Evolutionary conservation across 257 asterid species (phyloP), one percentile per base, ranked within the genome.

Genomic region (Plantago ovata): DNA sequence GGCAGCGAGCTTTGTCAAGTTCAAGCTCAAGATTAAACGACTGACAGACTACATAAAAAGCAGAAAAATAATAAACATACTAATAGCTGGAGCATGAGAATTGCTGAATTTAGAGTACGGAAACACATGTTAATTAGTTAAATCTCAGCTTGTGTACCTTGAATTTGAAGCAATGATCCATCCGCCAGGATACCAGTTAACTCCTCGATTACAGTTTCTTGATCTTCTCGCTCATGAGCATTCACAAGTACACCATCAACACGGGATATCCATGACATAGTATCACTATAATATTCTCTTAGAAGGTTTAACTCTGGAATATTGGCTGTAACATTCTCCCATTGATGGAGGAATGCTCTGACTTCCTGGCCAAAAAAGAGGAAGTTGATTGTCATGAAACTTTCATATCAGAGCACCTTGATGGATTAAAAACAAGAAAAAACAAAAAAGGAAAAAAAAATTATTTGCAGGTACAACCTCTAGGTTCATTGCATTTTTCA

Each of bases 301-400:
- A 87, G 76, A 72, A 76, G 85, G 56, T 81, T 78, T 65, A 91
- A 81, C 82, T 87, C 98, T n/a, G 78, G 85, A 71, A 87, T 67
- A 56, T 63, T 75, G 68, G 84, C 83, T 58, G 79, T 69, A 71
- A 91, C 80, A 69, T 79, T 74, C 75, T 79, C 79, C 80, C 84
- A 83, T 72, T 75, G 86, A 66, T 50, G 44, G 55, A 86, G 76
- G 62, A 82, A 77, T 58, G 63, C 62, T 66, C 85, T 63, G 50
- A 87, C 81, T 66, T 81, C 82, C 96, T 91, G 96, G 53, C 62
- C 48, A 58, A 57, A 50, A 66, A 64, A 24, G 47, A 64, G 45
- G 40, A 38, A 20, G 53, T 58, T 52, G 32, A 51, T 50, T 62
- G 38, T 45, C 54, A 60, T 63, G 42, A 55, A 52, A 69, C 52